phyloP scores from a whole-genome alignment of 2,329 filamentous ascomycete species.

The Cladosporium sp. region DNA sequence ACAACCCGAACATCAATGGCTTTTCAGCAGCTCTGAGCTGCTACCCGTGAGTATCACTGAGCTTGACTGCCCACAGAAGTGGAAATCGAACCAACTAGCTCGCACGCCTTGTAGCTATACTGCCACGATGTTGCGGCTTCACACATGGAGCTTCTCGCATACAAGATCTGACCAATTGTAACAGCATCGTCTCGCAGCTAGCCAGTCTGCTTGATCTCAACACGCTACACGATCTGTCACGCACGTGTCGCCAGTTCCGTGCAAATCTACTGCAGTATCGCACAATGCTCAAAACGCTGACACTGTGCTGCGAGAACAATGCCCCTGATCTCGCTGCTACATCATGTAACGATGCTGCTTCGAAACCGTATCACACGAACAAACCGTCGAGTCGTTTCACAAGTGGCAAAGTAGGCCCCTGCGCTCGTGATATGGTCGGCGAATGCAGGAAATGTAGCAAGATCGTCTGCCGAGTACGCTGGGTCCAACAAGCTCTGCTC shows the following conservation, averaged over 20 bases:
- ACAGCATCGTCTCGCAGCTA: conserved; percentile 71
- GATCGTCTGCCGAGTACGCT: conserved; percentile 72
- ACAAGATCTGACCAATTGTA: conserved; percentile 17
- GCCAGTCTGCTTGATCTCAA: conserved; percentile 79
- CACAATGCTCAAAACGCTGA: conserved; percentile 65
- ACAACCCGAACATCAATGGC: conserved; percentile 53
- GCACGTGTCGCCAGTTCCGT: conserved; percentile 75
- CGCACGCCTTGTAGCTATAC: not conserved
- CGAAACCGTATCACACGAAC: not conserved
- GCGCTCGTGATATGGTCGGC: conserved; percentile 81
- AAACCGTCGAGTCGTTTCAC: conserved; percentile 37
- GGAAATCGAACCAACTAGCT: no score
- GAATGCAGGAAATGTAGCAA: conserved; percentile 74
- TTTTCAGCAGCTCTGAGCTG: conserved; percentile 61
- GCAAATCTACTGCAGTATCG: conserved; percentile 75
- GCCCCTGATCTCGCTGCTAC: not conserved
- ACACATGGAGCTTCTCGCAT: not conserved
- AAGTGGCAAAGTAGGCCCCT: conserved; percentile 68
- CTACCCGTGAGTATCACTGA: conserved; percentile 54
- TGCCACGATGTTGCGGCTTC: not conserved
- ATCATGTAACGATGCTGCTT: not conserved
- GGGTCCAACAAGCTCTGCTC: not conserved
- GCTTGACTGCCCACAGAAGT: not conserved
- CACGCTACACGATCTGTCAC: conserved; percentile 76
- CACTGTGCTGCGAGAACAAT: conserved; percentile 77